These are phyloP conservation scores for Globisporangium rhizosaccharum DNA, from an alignment of 352 stramenopile genomes.

Conservation along the genomic window DNA sequence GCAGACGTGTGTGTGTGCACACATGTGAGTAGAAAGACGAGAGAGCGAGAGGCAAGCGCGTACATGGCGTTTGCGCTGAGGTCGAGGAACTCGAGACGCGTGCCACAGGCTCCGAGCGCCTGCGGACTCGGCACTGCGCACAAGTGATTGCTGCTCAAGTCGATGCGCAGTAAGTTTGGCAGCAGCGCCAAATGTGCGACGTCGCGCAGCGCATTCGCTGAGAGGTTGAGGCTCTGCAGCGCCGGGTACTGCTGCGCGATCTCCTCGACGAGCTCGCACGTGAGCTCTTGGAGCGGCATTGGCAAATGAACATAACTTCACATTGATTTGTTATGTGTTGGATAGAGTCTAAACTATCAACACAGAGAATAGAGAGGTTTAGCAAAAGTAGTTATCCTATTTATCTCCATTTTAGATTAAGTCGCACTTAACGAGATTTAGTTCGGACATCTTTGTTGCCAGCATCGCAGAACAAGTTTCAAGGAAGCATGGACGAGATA, in stretches of 20 bases:
- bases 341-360: too few species aligned
- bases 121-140: constrained; percentile 27
- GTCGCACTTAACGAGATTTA: too few species aligned
- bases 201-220: constrained; percentile 45
- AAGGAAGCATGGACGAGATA: too few species aligned
- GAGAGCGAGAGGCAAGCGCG: constrained; percentile 1
- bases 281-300: constrained; percentile 54
- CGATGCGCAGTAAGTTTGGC: constrained; percentile 39
- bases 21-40: neutral
- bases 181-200: constrained; percentile 47
- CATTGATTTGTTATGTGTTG: too few species aligned
- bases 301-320: too few species aligned
- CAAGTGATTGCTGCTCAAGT: constrained; percentile 59
- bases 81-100: constrained; percentile 34
- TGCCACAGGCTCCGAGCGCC: constrained; percentile 22
- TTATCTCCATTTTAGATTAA: too few species aligned
- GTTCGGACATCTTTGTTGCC: too few species aligned
- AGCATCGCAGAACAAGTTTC: too few species aligned
- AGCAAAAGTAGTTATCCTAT: too few species aligned
- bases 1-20: neutral
- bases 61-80: constrained; percentile 55
- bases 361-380: too few species aligned
- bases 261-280: constrained; percentile 52
- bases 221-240: constrained; percentile 61
- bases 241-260: constrained; percentile 54